Evolutionary conservation across 139 green algal genomes (phyloP).

Genomic region (Chlamydomonas applanata): DNA sequence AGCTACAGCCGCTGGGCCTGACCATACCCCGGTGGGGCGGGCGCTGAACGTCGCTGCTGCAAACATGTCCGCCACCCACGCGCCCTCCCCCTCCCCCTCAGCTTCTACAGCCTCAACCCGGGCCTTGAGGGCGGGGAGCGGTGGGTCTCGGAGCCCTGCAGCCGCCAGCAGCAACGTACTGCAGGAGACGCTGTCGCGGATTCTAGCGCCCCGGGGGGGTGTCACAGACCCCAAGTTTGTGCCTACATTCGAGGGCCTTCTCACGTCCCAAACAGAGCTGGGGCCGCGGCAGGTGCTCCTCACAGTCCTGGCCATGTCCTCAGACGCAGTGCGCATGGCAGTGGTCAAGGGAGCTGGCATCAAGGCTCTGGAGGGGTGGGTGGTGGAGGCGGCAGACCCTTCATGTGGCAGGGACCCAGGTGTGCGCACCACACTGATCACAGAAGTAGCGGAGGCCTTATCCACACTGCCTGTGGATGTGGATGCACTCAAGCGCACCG

Average conservation of each 20-base stretch:
- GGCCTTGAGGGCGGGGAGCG: too few relatives aligned
- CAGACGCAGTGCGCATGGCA: constrained; percentile 6
- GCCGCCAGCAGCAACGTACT: not conserved
- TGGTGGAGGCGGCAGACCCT: not conserved
- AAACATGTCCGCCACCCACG: too few relatives aligned
- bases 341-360: constrained; percentile 16
- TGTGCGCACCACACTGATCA: not conserved
- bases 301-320: constrained; percentile 10
- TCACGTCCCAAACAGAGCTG: constrained; percentile 17
- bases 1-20: not conserved
- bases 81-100: too few relatives aligned
- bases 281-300: constrained; percentile 24
- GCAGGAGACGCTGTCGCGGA: not conserved
- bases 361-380: constrained; percentile 1
- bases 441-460: not conserved
- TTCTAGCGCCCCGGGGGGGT: not conserved
- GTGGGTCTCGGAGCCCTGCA: too few relatives aligned
- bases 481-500: constrained; percentile 2
- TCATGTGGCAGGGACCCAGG: not conserved
- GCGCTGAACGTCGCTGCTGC: too few relatives aligned
- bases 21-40: not conserved
- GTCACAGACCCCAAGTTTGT: constrained; percentile 11
- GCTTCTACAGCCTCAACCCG: too few relatives aligned
- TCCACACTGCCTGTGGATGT: not conserved
- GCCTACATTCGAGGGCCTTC: constrained; percentile 9